Base-by-base conservation (phyloP, 148 eudicot genomes). In the Persicaria tinctoria region DNA sequence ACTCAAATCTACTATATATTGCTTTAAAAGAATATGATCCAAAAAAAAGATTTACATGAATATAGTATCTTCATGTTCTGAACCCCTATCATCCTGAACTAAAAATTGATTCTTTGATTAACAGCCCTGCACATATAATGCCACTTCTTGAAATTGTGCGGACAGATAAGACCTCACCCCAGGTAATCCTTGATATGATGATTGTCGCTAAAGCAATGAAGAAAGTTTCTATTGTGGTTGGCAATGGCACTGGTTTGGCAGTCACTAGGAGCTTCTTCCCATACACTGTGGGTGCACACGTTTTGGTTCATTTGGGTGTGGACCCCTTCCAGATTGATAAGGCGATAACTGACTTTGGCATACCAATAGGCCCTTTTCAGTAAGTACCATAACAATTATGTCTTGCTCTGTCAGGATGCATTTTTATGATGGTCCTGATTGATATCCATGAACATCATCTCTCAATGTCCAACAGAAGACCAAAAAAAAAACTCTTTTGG, bases 331-430 rank as follows among this genome's bases (percentile, higher is more conserved):
- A 97, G 82, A 89, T 94, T 45, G 98, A 94, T 82, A 83, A 84
- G 73, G 90, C 90, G 50, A 90, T 94, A 79, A 81, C 74, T 64
- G 80, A 85, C 55, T 94, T 94, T 77, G 98, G 98, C 74, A 78
- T 94, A 63, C 97, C 92, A 16, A 85, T 94, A 83, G 98, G 98
- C 71, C 98, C 98, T 74, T 87, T 94, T 87, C 97, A 94, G 98
- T 94, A 91, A 88, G 74, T 18, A 79, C 78, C 79, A 79, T 79
- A 76, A 73, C 74, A 78, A n/a, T 60, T 41, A 55, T 38, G 8
- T 32, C n/a, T 60, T 18, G 63, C 68, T 5, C 77, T 57, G 41
- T 20, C 0, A 27, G 17, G 63, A 17, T 57, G 63, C 63, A 57
- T 57, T 57, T 57, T 17, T 17, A 57, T 57, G 63, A 20, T 57